These are phyloP conservation scores for Cladosporium halotolerans DNA, from an alignment of 2,329 filamentous ascomycete species.

Conservation along the genomic window DNA sequence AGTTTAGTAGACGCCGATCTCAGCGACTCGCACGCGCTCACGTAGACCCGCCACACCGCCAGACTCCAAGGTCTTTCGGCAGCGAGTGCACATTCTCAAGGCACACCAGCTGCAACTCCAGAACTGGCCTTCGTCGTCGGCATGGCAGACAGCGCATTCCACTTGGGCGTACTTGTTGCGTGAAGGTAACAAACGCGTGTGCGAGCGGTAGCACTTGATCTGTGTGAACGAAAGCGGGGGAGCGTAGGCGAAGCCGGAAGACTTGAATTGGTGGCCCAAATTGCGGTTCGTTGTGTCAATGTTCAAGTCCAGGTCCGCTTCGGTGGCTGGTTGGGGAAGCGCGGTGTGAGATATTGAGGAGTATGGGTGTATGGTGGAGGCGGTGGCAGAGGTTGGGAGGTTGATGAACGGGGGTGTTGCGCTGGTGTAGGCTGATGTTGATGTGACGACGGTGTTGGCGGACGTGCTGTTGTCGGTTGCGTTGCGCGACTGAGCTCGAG, in stretches of 20 bases:
- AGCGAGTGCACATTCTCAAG: constrained; percentile 26
- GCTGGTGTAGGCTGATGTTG: constrained; percentile 6
- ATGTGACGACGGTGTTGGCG: constrained; percentile 2
- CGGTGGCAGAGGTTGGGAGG: neutral
- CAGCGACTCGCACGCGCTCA: constrained; percentile 17
- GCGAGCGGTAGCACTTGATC: constrained; percentile 26
- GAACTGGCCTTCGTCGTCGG: constrained; percentile 25
- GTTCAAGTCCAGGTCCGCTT: constrained; percentile 7
- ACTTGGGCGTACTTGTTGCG: constrained; percentile 28
- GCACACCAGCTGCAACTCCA: constrained; percentile 30
- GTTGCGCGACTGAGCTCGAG: constrained; percentile 15
- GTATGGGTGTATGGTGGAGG: constrained; percentile 12
- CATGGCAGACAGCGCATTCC: constrained; percentile 30
- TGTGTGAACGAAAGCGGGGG: constrained; percentile 24
- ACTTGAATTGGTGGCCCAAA: constrained; percentile 27
- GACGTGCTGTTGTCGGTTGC: constrained; percentile 12
- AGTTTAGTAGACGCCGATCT: constrained; percentile 10
- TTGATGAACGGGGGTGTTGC: constrained; percentile 8
- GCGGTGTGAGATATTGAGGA: constrained; percentile 14
- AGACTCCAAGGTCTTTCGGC: constrained; percentile 21
- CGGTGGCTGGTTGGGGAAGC: neutral
- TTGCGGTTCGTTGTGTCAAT: constrained; percentile 20
- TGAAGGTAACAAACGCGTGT: constrained; percentile 22
- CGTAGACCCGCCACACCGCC: constrained; percentile 19
- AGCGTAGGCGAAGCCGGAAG: constrained; percentile 27